phyloP scores from a whole-genome alignment of 2,329 filamentous ascomycete species.

The Alternaria tenuissima region DNA sequence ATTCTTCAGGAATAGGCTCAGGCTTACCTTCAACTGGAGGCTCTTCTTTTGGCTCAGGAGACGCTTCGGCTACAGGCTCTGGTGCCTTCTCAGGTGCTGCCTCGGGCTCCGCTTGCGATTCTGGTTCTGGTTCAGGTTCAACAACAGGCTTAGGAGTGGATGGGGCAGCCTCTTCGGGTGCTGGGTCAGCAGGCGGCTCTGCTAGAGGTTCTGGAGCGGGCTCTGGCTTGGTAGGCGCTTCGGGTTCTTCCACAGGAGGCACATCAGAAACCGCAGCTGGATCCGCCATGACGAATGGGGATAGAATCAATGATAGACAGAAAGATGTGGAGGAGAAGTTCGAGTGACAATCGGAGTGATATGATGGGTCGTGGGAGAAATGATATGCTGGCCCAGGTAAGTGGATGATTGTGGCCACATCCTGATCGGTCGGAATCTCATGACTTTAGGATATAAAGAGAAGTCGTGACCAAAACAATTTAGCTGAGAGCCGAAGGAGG shows the following conservation, averaged over 20 bases:
- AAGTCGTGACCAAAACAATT: slow-evolving; percentile 2
- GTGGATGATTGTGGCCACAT: slow-evolving; percentile 4
- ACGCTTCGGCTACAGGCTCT: slow-evolving; percentile 1
- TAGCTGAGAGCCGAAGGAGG: neutral
- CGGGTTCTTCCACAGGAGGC: neutral
- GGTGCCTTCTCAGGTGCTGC: neutral
- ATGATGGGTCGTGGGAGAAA: neutral
- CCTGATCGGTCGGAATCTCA: neutral
- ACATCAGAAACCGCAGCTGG: neutral
- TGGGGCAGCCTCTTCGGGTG: neutral
- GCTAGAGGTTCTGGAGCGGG: neutral
- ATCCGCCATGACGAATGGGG: slow-evolving; percentile 3
- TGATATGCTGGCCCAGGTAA: slow-evolving; percentile 3
- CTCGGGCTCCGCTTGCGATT: neutral
- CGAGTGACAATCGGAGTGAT: neutral
- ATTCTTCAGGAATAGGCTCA: too few relatives aligned
- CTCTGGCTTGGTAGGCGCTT: neutral
- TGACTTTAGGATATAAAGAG: neutral
- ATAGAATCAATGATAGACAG: neutral
- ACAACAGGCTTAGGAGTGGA: neutral
- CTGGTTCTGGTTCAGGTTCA: neutral
- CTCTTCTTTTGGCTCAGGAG: neutral
- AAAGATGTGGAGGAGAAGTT: neutral
- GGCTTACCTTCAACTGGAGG: neutral
- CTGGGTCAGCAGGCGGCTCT: slow-evolving; percentile 2